Evolutionary conservation across 2,329 filamentous ascomycete species (phyloP).

Genomic region (Talaromyces sp.): DNA sequence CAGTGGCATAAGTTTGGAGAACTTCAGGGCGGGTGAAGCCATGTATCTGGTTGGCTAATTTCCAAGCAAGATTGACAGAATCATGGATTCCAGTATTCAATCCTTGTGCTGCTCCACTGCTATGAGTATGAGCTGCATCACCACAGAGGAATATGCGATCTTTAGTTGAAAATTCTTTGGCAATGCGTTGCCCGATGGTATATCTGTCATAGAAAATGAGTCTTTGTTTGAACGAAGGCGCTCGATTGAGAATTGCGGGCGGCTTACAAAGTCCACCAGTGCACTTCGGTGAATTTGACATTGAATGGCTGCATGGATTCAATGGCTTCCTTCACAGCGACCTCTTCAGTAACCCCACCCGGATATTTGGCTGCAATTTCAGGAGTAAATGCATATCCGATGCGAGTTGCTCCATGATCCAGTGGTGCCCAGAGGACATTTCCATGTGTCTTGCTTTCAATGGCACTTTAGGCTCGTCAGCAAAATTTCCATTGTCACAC

Average conservation of each 20-base stretch:
- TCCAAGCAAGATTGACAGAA: conserved; percentile 56
- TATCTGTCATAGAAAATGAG: conserved; percentile 31
- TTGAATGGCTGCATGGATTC: conserved; percentile 23
- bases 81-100: conserved; percentile 50
- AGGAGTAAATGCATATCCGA: conserved; percentile 23
- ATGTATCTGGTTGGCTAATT: conserved; percentile 45
- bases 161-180: conserved; percentile 37
- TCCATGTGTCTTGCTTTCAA: conserved; percentile 22
- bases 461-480: conserved; percentile 4
- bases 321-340: conserved; percentile 23
- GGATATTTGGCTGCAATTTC: conserved; percentile 21
- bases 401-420: conserved; percentile 23
- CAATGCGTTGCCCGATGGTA: conserved; percentile 41
- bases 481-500: neutral
- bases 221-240: neutral
- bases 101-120: conserved; percentile 21
- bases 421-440: conserved; percentile 33
- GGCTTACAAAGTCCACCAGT: conserved; percentile 22
- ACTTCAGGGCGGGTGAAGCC: conserved; percentile 37
- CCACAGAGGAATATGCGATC: conserved; percentile 26
- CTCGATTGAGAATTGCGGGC: neutral
- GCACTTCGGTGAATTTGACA: conserved; percentile 23
- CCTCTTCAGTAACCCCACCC: conserved; percentile 19
- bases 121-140: conserved; percentile 22
- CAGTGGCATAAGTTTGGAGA: conserved; percentile 29